phyloP scores from a whole-genome alignment of 139 green algal genomes.

The Picochlorum sp. region DNA sequence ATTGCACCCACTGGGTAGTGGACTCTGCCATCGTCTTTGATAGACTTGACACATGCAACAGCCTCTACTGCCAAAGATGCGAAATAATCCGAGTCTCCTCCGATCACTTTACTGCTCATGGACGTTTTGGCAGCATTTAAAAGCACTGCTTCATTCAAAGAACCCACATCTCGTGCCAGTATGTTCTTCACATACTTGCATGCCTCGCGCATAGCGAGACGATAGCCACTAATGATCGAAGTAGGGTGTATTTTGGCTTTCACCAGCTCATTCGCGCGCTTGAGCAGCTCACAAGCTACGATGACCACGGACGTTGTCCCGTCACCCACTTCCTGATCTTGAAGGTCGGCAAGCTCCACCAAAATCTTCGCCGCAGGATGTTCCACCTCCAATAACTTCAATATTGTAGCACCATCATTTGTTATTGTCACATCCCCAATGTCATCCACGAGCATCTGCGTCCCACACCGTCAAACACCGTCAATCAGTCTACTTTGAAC shows the following conservation, averaged over 20 bases:
- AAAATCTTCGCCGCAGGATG: slow-evolving; percentile 98
- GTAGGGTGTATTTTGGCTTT: slow-evolving; percentile 94
- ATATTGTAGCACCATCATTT: slow-evolving; percentile 98
- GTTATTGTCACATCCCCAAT: slow-evolving; percentile 99
- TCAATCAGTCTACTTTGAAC: no score
- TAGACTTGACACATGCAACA: slow-evolving; percentile 14
- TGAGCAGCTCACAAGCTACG: slow-evolving; percentile 91
- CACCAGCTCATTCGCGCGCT: slow-evolving; percentile 91
- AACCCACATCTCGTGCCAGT: slow-evolving; percentile 66
- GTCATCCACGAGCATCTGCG: slow-evolving; percentile 98
- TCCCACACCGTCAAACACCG: not conserved
- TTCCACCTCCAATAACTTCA: slow-evolving; percentile 97
- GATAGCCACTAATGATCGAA: slow-evolving; percentile 93
- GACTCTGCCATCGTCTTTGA: slow-evolving; percentile 43
- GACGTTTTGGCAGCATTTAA: slow-evolving; percentile 80
- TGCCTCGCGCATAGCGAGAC: slow-evolving; percentile 90
- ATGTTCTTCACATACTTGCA: slow-evolving; percentile 87
- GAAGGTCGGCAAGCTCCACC: slow-evolving; percentile 96
- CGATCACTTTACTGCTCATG: slow-evolving; percentile 94
- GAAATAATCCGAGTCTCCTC: slow-evolving; percentile 81
- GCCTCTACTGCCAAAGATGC: slow-evolving; percentile 80
- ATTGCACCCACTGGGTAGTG: slow-evolving; percentile 90
- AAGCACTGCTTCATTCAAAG: slow-evolving; percentile 73
- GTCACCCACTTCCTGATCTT: slow-evolving; percentile 97
- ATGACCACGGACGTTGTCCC: slow-evolving; percentile 98